phyloP scores from a whole-genome alignment of 2,329 filamentous ascomycete species.

The Monilinia polystroma region DNA sequence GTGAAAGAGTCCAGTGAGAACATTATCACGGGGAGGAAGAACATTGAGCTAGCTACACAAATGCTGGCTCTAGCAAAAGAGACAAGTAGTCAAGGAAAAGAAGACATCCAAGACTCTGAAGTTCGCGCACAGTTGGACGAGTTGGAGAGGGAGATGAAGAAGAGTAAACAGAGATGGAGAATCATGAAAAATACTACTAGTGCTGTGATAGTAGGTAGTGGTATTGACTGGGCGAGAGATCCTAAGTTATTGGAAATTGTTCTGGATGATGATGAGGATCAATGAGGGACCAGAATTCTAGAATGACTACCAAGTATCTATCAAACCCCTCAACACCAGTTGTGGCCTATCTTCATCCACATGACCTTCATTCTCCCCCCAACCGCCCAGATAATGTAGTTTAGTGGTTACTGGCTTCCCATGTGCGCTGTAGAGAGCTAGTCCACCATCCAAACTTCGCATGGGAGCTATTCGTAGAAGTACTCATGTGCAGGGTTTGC shows the following conservation, averaged over 20 bases:
- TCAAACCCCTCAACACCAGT: neutral
- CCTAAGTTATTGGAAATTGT: conserved; percentile 67
- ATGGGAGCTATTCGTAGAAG: neutral
- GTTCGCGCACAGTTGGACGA: conserved; percentile 55
- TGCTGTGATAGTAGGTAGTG: conserved; percentile 76
- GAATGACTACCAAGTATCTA: neutral
- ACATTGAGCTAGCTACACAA: conserved; percentile 60
- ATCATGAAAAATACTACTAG: conserved; percentile 77
- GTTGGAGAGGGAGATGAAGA: conserved; percentile 59
- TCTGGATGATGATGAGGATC: conserved; percentile 60
- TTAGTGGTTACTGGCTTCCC: neutral
- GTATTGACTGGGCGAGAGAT: conserved; percentile 76
- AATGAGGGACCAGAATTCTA: conserved; percentile 32
- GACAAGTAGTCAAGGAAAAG: conserved; percentile 52
- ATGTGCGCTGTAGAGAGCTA: neutral
- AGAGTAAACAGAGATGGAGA: conserved; percentile 66
- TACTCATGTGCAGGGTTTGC: neutral
- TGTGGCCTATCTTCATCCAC: neutral
- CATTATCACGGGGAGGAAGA: conserved; percentile 56
- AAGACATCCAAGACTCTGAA: conserved; percentile 54
- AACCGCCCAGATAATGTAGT: neutral
- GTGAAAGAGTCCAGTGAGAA: conserved; percentile 58
- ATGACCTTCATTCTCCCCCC: neutral
- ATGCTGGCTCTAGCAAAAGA: conserved; percentile 63
- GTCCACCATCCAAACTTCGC: neutral